Conservation (phyloP, 176 grass and related monocot species). For the Areca catechu region DNA sequence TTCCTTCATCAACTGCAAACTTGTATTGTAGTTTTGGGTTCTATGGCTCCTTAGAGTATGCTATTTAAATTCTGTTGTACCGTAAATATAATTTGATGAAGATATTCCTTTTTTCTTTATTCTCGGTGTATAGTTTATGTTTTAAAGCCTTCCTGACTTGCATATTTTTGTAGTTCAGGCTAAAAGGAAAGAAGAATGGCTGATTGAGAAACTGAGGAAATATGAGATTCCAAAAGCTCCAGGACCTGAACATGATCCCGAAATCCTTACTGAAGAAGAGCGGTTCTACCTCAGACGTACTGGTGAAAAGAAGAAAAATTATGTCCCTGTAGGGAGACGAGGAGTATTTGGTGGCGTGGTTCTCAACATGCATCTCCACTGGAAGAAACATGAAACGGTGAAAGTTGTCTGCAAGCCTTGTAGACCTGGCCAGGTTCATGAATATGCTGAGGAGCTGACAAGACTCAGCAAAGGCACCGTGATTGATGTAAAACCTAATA, state of each 20-base stretch:
- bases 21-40: too few species aligned
- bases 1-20: too few species aligned
- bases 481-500: constrained; percentile 58
- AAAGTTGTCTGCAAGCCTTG: constrained; percentile 67
- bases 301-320: constrained; percentile 68
- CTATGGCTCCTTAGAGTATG: too few species aligned
- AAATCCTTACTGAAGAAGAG: constrained; percentile 72
- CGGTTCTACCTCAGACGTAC: constrained; percentile 52
- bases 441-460: constrained; percentile 45
- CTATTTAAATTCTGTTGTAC: too few species aligned
- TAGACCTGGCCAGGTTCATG: constrained; percentile 49
- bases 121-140: too few species aligned
- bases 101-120: too few species aligned
- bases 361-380: constrained; percentile 81
- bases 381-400: constrained; percentile 76
- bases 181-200: constrained; percentile 77
- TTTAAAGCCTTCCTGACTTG: too few species aligned
- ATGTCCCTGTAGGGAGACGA: constrained; percentile 60
- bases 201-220: constrained; percentile 77
- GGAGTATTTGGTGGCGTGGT: constrained; percentile 77
- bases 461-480: constrained; percentile 50
- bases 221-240: constrained; percentile 37
- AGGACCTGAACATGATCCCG: constrained; percentile 43
- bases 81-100: too few species aligned
- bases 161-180: constrained; percentile 25